Evolutionary conservation across 805 yeast species (phyloP).

Genomic region (Cyberlindnera xishuangbannaensis): DNA sequence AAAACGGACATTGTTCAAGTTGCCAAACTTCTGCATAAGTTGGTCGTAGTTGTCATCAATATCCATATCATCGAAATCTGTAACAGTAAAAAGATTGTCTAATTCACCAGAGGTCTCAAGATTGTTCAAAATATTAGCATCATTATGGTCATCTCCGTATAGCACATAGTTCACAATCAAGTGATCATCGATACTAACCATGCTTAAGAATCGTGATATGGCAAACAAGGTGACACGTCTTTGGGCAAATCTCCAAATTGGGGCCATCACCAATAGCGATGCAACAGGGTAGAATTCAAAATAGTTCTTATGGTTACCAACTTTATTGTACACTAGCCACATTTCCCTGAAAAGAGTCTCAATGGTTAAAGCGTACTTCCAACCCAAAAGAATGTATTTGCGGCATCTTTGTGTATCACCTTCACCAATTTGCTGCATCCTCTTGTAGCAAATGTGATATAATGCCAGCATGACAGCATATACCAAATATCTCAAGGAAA

Average conservation of each 20-base stretch:
- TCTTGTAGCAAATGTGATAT: slow-evolving; percentile 13
- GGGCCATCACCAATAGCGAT: slow-evolving; percentile 11
- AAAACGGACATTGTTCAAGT: slow-evolving; percentile 7
- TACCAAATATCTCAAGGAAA: slow-evolving; percentile 9
- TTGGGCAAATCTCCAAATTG: slow-evolving; percentile 15
- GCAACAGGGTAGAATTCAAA: slow-evolving; percentile 9
- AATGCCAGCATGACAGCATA: slow-evolving; percentile 9
- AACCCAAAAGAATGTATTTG: slow-evolving; percentile 8
- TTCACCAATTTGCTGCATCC: slow-evolving; percentile 14
- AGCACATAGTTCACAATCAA: slow-evolving; percentile 12
- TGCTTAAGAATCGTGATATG: slow-evolving; percentile 6
- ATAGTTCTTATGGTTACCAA: slow-evolving; percentile 9
- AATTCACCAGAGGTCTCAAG: slow-evolving; percentile 7
- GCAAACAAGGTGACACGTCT: slow-evolving; percentile 12
- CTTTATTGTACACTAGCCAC: slow-evolving; percentile 12
- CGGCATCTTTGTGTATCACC: slow-evolving; percentile 3
- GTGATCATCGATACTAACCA: slow-evolving; percentile 10
- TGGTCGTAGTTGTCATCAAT: slow-evolving; percentile 7
- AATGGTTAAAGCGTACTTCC: slow-evolving; percentile 12
- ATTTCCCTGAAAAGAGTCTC: slow-evolving; percentile 11
- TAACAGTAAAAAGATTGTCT: slow-evolving; percentile 3
- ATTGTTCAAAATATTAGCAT: slow-evolving; percentile 1
- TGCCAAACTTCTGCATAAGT: slow-evolving; percentile 6
- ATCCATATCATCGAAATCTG: slow-evolving; percentile 10
- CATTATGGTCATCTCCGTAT: slow-evolving; percentile 8